Conservation (phyloP, 2,329 filamentous ascomycete species). For the Aureobasidium mangrovei region DNA sequence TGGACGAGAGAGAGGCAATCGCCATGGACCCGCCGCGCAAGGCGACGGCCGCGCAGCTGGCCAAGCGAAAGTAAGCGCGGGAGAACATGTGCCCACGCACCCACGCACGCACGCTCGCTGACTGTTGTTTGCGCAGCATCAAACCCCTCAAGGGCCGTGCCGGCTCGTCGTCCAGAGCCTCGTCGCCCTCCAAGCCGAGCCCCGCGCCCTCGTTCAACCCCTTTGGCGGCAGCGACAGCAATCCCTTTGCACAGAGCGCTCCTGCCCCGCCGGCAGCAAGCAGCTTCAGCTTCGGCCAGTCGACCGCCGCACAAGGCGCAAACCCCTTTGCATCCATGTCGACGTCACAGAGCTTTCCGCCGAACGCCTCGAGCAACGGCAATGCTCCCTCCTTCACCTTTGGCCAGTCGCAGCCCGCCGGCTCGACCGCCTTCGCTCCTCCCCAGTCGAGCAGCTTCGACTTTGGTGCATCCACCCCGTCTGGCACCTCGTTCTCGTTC, state of each 20-base stretch:
- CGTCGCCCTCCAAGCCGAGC: constrained; percentile 3
- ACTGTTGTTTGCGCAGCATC: constrained; percentile 8
- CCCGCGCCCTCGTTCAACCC: not conserved
- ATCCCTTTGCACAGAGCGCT: constrained; percentile 8
- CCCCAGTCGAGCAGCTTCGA: not conserved
- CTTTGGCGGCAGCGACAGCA: constrained; percentile 3
- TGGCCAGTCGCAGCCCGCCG: constrained; percentile 12
- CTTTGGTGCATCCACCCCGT: constrained; percentile 3
- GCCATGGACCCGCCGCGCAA: constrained; percentile 16
- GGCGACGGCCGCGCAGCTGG: constrained; percentile 18
- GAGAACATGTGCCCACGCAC: not conserved
- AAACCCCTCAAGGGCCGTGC: constrained; percentile 11
- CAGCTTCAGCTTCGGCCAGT: constrained; percentile 12
- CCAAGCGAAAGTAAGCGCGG: constrained; percentile 16
- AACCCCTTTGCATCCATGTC: constrained; percentile 3
- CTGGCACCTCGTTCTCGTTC: constrained; percentile 8
- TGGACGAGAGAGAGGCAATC: constrained; percentile 5
- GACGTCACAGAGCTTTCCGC: constrained; percentile 9
- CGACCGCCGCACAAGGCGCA: not conserved
- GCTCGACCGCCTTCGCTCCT: constrained; percentile 9
- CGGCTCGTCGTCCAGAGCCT: not conserved
- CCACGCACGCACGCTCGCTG: not conserved
- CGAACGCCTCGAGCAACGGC: not conserved
- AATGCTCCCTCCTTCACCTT: constrained; percentile 10
- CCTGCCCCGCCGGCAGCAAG: not conserved